These are phyloP conservation scores for Solanum infundibuliforme DNA, from an alignment of 257 asterid species.

Conservation along the genomic window DNA sequence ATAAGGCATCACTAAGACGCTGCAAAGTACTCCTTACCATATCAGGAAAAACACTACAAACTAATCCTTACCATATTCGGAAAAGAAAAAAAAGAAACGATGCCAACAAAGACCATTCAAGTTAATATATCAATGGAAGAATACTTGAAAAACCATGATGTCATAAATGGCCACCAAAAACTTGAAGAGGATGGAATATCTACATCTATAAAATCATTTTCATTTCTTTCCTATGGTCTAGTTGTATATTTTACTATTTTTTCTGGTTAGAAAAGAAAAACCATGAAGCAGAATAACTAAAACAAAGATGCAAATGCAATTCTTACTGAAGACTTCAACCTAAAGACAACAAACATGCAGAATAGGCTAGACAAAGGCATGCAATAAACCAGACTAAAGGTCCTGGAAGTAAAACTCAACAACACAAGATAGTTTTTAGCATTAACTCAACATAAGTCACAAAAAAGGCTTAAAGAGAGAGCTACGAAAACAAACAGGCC, in stretches of 20 bases:
- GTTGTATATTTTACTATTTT: background rate
- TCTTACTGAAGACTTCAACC: background rate
- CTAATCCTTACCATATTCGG: background rate
- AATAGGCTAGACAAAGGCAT: background rate
- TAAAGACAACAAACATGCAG: background rate
- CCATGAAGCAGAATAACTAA: background rate
- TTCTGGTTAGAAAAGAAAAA: background rate
- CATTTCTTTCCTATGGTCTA: background rate
- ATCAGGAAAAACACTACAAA: background rate
- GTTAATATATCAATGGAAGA: background rate
- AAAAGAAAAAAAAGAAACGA: no score
- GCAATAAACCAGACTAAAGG: background rate
- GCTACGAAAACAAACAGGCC: background rate
- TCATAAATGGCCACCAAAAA: background rate
- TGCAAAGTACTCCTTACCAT: background rate
- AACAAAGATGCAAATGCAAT: background rate
- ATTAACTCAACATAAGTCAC: background rate
- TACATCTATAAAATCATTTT: background rate
- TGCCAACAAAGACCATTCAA: background rate
- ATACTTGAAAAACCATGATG: background rate
- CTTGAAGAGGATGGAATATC: background rate
- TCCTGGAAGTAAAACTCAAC: background rate
- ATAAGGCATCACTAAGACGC: background rate
- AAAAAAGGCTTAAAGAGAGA: background rate
- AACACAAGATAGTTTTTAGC: background rate